These are phyloP conservation scores for Ganoderma lucidum DNA, from an alignment of 1,284 basidiomycete genomes.

Conservation along the genomic window DNA sequence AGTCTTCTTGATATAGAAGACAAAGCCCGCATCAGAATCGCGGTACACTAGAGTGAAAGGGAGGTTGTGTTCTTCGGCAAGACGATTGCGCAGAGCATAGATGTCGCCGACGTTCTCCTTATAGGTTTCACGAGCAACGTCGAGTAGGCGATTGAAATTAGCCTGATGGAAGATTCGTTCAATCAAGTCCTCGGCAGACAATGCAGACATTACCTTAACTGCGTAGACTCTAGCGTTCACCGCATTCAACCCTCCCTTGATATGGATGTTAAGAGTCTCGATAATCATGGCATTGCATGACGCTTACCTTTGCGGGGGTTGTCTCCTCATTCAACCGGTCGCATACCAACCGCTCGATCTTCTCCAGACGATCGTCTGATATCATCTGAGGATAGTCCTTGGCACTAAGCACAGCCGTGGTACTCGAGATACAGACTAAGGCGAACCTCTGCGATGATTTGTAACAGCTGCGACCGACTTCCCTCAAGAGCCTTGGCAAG, in stretches of 20 bases:
- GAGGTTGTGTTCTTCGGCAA: slow-evolving; percentile 69
- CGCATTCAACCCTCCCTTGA: slow-evolving; percentile 71
- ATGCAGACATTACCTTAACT: slow-evolving; percentile 62
- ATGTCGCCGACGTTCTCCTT: slow-evolving; percentile 92
- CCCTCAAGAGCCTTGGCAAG: slow-evolving; percentile 69
- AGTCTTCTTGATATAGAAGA: slow-evolving; percentile 73
- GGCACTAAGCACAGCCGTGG: not conserved
- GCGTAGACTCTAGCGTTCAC: slow-evolving; percentile 85
- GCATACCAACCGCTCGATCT: slow-evolving; percentile 67
- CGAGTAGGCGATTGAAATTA: slow-evolving; percentile 83
- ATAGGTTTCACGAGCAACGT: slow-evolving; percentile 92
- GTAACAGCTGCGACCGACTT: slow-evolving; percentile 66
- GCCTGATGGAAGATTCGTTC: slow-evolving; percentile 51
- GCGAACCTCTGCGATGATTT: slow-evolving; percentile 66
- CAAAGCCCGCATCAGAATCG: slow-evolving; percentile 72
- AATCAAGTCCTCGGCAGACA: not conserved
- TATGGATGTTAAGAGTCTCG: slow-evolving; percentile 12
- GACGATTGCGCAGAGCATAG: slow-evolving; percentile 63
- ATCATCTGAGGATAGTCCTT: slow-evolving; percentile 60
- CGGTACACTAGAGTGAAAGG: slow-evolving; percentile 75
- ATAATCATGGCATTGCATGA: slow-evolving; percentile 10
- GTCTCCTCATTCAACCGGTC: slow-evolving; percentile 78
- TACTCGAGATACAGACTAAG: not conserved
- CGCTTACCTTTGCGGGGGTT: slow-evolving; percentile 60
- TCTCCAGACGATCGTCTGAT: slow-evolving; percentile 69